Evolutionary conservation across 225 moss, liverwort and hornwort species (phyloP).

Genomic region (Straminergon stramineum): DNA sequence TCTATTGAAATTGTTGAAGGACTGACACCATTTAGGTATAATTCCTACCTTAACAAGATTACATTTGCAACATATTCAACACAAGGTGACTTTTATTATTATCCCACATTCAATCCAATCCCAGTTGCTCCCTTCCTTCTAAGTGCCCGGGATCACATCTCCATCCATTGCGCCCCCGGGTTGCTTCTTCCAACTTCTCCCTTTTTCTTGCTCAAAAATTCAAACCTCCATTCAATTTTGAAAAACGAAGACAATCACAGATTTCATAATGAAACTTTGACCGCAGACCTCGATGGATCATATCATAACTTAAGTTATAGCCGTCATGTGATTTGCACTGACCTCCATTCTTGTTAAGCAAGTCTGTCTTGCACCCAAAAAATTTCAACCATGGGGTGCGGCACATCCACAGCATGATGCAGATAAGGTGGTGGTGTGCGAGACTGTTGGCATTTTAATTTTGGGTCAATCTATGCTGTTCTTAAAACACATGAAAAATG

Average conservation of each 20-base stretch:
- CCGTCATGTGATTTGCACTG: background rate
- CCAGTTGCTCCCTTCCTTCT: too few relatives aligned
- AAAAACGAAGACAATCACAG: too few relatives aligned
- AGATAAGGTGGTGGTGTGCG: background rate
- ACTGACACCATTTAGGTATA: too few relatives aligned
- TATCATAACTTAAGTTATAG: background rate
- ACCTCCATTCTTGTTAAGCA: background rate
- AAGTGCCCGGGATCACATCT: fast-evolving
- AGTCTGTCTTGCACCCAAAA: background rate
- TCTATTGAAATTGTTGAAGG: too few relatives aligned
- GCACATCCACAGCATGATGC: background rate
- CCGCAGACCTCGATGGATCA: fast-evolving
- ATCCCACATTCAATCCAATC: fast-evolving
- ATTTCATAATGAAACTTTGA: background rate
- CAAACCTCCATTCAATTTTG: too few relatives aligned
- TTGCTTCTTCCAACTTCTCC: too few relatives aligned
- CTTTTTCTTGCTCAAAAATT: background rate
- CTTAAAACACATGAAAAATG: background rate
- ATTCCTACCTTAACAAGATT: too few relatives aligned
- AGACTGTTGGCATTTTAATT: background rate
- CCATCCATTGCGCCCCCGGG: too few relatives aligned
- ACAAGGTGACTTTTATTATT: too few relatives aligned
- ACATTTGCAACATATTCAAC: too few relatives aligned
- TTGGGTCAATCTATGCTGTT: background rate
- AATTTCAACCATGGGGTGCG: background rate